Base-by-base conservation (phyloP, 2,329 filamentous ascomycete species). In the Cryphonectria japonica region DNA sequence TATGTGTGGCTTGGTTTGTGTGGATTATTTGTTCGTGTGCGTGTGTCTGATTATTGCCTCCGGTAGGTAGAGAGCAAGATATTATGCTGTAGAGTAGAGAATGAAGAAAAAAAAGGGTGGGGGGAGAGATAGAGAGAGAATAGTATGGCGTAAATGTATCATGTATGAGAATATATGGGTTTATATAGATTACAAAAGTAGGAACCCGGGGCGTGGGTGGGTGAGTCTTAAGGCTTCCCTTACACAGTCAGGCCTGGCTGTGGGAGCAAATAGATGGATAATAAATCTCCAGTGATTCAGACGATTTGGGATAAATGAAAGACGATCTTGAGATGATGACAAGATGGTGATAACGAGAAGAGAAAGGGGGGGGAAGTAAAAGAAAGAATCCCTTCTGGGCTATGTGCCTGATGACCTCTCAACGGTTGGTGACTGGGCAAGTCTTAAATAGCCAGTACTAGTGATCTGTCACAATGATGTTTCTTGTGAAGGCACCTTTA, bases 251-350 rank as follows among this genome's bases (percentile, higher is more conserved):
- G 46, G 50, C 46, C 50, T 62, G 61, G 19, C 39, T 43, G 68
- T 66, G 65, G 66, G 26, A 67, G 52, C 63, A 72, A 65, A 70
- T 65, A 65, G 68, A 67, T 60, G 66, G 57, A 64, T 72, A 52
- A 37, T n/a, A 26, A 32, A 37, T n/a, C 34, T 64, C 32, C 54
- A 19, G 32, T 60, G 66, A 67, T 22, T 46, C 37, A 26, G 37
- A 61, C 59, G 34, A n/a, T 13, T 61, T 61, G 32, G 32, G 59
- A 61, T 34, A 34, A 29, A 29, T 8, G 34, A 29, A 61, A 61
- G 59, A 61, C 32, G 32, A 39, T 61, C 2, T 61, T 61, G 59
- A 37, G 59, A 61, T 22, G 32, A 32, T 9, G 46, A 50, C 46
- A n/a, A 61, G 19, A 39, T 11, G 19, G n/a, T 22, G 32, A 19